These are phyloP conservation scores for Blastobotrys raffinosifermentans DNA, from an alignment of 1,139 yeast genomes.

Conservation along the genomic window DNA sequence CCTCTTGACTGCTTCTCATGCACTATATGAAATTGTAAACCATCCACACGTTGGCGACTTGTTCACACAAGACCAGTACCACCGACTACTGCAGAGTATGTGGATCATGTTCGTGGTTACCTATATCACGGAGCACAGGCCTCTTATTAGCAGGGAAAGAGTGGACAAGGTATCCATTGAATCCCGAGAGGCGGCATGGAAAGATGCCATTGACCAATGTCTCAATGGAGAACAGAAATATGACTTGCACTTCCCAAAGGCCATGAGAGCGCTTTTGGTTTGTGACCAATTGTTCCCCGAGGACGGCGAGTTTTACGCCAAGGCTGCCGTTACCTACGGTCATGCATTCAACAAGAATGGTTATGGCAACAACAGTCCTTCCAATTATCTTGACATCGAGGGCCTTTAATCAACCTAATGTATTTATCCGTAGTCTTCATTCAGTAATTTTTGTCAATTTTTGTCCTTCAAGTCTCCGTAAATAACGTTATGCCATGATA, in stretches of 20 bases:
- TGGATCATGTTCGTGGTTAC: conserved; percentile 18
- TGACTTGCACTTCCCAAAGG: conserved; percentile 26
- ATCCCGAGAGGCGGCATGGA: conserved; percentile 18
- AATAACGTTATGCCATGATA: too few species aligned
- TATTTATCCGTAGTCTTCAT: too few species aligned
- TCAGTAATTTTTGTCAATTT: too few species aligned
- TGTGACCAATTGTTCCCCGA: conserved; percentile 19
- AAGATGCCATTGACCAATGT: conserved; percentile 16
- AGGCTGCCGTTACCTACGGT: conserved; percentile 16
- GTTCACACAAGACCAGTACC: conserved; percentile 16
- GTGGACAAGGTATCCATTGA: conserved; percentile 10
- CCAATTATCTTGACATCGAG: too few species aligned
- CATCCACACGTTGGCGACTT: conserved; percentile 12
- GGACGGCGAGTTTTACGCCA: conserved; percentile 19
- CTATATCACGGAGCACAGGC: conserved; percentile 20
- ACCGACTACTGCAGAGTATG: conserved; percentile 14
- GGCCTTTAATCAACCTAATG: too few species aligned
- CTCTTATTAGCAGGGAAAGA: conserved; percentile 14
- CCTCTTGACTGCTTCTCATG: conserved; percentile 29
- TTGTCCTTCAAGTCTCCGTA: too few species aligned
- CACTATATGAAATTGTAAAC: conserved; percentile 22
- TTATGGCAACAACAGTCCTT: not conserved
- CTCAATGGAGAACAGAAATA: conserved; percentile 15
- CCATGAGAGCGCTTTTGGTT: conserved; percentile 24
- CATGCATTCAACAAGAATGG: conserved; percentile 1